A percentile compares a stretch with the other conserved stretches of the same genome.
phyloP scores from a whole-genome alignment of 345 rosid species.

The Boechera stricta region DNA sequence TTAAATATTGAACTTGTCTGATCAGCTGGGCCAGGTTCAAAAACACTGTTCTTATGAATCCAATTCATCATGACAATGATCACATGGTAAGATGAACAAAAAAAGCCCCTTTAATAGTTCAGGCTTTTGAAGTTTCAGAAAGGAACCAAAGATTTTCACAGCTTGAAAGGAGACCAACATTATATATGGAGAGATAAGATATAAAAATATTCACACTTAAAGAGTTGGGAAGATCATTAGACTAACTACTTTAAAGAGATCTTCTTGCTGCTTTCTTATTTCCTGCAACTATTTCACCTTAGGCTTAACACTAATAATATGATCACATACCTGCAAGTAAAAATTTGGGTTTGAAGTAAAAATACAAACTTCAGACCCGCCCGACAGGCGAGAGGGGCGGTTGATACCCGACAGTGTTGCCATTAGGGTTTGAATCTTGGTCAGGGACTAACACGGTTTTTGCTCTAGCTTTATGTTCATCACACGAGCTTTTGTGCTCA shows the following conservation, averaged over 20 bases:
- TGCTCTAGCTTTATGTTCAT: constrained; percentile 45
- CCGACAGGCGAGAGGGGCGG: constrained; percentile 65
- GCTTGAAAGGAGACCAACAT: constrained; percentile 25
- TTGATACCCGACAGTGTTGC: constrained; percentile 51
- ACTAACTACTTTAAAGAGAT: constrained; percentile 40
- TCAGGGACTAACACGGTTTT: constrained; percentile 20
- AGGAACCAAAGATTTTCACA: constrained; percentile 34
- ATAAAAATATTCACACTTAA: constrained; percentile 44
- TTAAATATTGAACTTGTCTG: constrained; percentile 11
- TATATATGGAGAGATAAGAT: constrained; percentile 21
- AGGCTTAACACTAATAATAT: constrained; percentile 33
- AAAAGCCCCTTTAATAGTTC: neutral
- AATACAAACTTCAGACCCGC: constrained; percentile 62
- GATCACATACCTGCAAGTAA: constrained; percentile 39
- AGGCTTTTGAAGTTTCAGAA: constrained; percentile 22
- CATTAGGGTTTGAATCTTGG: constrained; percentile 30
- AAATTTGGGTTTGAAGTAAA: constrained; percentile 42
- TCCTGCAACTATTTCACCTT: constrained; percentile 35
- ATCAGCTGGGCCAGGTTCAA: constrained; percentile 16
- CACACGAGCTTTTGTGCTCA: constrained; percentile 38
- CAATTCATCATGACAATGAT: constrained; percentile 34
- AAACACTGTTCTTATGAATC: constrained; percentile 26
- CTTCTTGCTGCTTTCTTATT: constrained; percentile 34
- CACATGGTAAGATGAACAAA: no score
- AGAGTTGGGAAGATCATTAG: constrained; percentile 37